Evolutionary conservation across 2,329 filamentous ascomycete genomes (phyloP).

Genomic region (Aspergillus vadensis): DNA sequence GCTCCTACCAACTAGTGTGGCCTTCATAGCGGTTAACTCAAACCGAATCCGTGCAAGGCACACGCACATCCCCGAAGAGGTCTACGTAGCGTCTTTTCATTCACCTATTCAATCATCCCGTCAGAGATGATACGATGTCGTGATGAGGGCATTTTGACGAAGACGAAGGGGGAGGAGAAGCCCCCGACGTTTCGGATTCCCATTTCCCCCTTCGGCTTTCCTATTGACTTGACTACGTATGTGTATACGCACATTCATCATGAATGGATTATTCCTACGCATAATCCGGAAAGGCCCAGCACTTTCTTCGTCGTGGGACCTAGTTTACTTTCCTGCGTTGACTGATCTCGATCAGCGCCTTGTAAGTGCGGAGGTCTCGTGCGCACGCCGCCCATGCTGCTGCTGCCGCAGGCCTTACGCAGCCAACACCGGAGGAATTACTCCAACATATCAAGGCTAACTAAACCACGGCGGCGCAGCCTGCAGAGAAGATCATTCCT

Average conservation of each 20-base stretch:
- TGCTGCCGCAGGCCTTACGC: neutral
- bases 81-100: slow-evolving; percentile 1
- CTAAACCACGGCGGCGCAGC: neutral
- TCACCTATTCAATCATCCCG: neutral
- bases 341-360: neutral
- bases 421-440: neutral
- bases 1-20: neutral
- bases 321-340: neutral
- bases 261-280: neutral
- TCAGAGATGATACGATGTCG: neutral
- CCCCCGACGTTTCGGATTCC: neutral
- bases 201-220: neutral
- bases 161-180: neutral
- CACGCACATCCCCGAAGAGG: neutral
- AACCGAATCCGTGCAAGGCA: neutral
- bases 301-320: neutral
- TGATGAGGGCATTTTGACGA: neutral
- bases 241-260: neutral
- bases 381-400: neutral
- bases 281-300: neutral
- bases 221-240: neutral
- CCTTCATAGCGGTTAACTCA: neutral
- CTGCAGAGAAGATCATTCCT: slow-evolving; percentile 8
- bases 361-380: neutral
- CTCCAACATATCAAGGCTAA: neutral